Base-by-base conservation (phyloP, 139 green algal genomes). In the Limnomonas spitsbergensis region DNA sequence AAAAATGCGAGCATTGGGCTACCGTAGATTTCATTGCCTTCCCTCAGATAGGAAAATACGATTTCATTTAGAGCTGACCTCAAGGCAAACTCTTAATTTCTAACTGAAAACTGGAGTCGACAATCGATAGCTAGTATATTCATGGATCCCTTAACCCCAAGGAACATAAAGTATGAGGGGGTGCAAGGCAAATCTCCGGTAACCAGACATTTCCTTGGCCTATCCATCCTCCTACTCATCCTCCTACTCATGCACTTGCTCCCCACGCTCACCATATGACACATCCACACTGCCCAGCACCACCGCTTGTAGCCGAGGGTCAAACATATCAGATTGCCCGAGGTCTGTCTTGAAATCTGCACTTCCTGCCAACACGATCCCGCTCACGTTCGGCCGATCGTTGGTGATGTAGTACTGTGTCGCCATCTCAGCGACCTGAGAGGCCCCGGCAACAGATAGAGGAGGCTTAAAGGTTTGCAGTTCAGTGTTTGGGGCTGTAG, bases 281-380 rank as follows among this genome's bases (percentile, higher is more conserved):
- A 99, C 96, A 80, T 99, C 96, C 36, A 99, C 95, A 38, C 97
- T 90, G 38, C 91, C 90, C 39, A 99, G 83, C n/a, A 99, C 83
- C 29, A 95, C 89, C 9, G 88, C 85, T 79, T 97, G 85, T 73
- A 99, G 83, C 14, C 96, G 92, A 40, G 86, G 87, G 84, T 99
- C 96, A 85, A 99, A 99, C 91, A 99, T 94, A 85, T 99, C 96
- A 9, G 83, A 93, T 66, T 97, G 83, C 39, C 75, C 86, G 29
- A 99, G 90, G 88, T 98, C 92, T 2, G 90, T 99, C 81, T 99
- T 99, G 88, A 99, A 99, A 83, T 99, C 96, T 34, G 96, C 96
- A 20, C 87, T 94, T 29, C 96, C 96, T 3, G 94, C 94, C 39
- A 99, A 89, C 40, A 99, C 90, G 38, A 99, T 87, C 4, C 96